Conservation (phyloP, 352 stramenopile genomes). For the Phytophthora foliorum region DNA sequence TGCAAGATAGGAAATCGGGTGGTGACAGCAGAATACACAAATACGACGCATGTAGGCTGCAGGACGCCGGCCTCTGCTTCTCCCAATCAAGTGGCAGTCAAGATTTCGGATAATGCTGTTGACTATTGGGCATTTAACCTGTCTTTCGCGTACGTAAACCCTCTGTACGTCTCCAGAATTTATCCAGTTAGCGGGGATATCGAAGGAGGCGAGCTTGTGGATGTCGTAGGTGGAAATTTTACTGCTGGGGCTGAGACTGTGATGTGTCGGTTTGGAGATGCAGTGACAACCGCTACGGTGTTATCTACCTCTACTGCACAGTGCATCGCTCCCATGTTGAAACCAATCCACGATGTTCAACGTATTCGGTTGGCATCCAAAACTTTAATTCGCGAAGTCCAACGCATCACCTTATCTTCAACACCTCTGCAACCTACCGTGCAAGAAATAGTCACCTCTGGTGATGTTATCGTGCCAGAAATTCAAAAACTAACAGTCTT, state of each 20-base stretch:
- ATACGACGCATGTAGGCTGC: slow-evolving; percentile 66
- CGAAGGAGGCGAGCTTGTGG: slow-evolving; percentile 60
- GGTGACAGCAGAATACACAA: slow-evolving; percentile 57
- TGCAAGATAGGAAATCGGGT: slow-evolving; percentile 65
- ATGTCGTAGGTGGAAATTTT: slow-evolving; percentile 74
- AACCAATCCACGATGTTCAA: slow-evolving; percentile 85
- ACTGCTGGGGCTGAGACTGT: slow-evolving; percentile 51
- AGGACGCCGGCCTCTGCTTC: slow-evolving; percentile 46
- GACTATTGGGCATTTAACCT: slow-evolving; percentile 63
- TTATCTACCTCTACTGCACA: slow-evolving; percentile 67
- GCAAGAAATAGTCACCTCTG: slow-evolving; percentile 44
- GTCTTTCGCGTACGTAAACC: slow-evolving; percentile 61
- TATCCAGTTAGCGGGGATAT: slow-evolving; percentile 74
- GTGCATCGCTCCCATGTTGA: slow-evolving; percentile 75
- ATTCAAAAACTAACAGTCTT: slow-evolving; percentile 64
- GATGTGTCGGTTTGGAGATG: slow-evolving; percentile 91
- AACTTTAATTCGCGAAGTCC: slow-evolving; percentile 58
- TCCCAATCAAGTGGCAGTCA: slow-evolving; percentile 45
- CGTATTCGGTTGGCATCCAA: slow-evolving; percentile 65
- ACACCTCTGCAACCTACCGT: slow-evolving; percentile 51
- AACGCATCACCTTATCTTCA: slow-evolving; percentile 58
- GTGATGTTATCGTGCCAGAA: slow-evolving; percentile 41
- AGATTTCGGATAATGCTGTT: slow-evolving; percentile 64
- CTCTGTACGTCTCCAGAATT: slow-evolving; percentile 63
- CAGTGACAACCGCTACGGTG: slow-evolving; percentile 69